Conservation (phyloP, 2,329 filamentous ascomycete genomes). For the Trematosphaeria pertusa region DNA sequence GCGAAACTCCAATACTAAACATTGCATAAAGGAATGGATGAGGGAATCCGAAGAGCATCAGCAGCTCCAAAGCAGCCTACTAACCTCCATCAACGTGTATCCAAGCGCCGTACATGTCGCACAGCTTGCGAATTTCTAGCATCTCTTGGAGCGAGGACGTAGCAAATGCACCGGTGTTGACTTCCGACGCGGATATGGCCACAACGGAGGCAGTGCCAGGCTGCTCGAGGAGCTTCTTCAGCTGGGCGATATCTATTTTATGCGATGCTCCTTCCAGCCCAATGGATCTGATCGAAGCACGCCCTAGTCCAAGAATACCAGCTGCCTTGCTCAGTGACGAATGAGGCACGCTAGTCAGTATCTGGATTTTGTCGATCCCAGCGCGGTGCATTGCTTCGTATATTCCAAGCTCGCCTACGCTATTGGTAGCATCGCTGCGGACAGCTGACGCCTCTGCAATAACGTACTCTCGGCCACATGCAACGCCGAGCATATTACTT, state of each 20-base stretch:
- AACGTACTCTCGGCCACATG: constrained; percentile 74
- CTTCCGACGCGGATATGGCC: constrained; percentile 82
- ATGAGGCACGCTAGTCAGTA: constrained; percentile 83
- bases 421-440: constrained; percentile 36
- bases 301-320: constrained; percentile 79
- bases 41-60: too few relatives aligned
- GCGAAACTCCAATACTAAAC: too few relatives aligned
- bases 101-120: constrained; percentile 79
- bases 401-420: constrained; percentile 74
- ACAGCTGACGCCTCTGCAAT: constrained; percentile 56
- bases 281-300: constrained; percentile 70
- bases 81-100: constrained; percentile 88
- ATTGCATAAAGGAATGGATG: too few relatives aligned
- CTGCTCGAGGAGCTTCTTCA: constrained; percentile 66
- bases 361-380: constrained; percentile 71
- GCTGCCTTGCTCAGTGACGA: constrained; percentile 86
- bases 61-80: too few relatives aligned
- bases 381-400: constrained; percentile 69
- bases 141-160: constrained; percentile 66
- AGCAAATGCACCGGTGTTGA: constrained; percentile 87
- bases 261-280: constrained; percentile 65
- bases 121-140: constrained; percentile 68
- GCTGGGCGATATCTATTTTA: constrained; percentile 69
- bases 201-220: constrained; percentile 73
- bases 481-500: constrained; percentile 70